Evolutionary conservation across 2,329 filamentous ascomycete species (phyloP).

Genomic region (Cercospora sp.): DNA sequence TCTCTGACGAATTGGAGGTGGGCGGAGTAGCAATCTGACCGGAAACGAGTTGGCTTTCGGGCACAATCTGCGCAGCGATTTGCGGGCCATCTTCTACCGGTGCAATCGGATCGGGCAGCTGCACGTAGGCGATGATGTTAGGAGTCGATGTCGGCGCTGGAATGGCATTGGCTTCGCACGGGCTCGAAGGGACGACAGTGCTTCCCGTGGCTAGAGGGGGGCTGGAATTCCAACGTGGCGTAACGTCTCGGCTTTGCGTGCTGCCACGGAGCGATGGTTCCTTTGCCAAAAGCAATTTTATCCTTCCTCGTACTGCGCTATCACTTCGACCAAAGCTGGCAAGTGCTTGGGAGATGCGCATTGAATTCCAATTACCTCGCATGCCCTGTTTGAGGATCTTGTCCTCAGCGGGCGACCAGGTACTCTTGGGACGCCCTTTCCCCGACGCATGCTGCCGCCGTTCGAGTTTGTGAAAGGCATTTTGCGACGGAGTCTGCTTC

Average conservation of each 20-base stretch:
- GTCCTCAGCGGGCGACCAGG: conserved; percentile 16
- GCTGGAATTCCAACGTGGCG: not conserved
- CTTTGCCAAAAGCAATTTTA: not conserved
- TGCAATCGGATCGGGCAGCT: not conserved
- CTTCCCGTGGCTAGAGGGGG: not conserved
- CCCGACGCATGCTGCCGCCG: not conserved
- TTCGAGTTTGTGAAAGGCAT: not conserved
- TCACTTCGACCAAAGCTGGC: not conserved
- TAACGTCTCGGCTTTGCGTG: not conserved
- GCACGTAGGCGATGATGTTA: conserved; percentile 1
- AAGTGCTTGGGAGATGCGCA: conserved; percentile 6
- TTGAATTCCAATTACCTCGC: not conserved
- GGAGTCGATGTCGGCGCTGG: not conserved
- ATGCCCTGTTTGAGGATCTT: conserved; percentile 15
- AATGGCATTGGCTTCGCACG: not conserved
- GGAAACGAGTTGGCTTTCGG: not conserved
- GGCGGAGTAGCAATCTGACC: conserved; percentile 4
- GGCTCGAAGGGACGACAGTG: not conserved
- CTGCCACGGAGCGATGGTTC: not conserved
- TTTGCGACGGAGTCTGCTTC: not conserved
- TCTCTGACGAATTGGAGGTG: not conserved
- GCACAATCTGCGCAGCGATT: not conserved
- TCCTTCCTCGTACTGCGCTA: conserved; percentile 6
- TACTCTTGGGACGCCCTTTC: not conserved
- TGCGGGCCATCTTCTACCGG: not conserved